Conservation (phyloP, 495 filamentous ascomycete genomes). For the Bombardia bombarda region DNA sequence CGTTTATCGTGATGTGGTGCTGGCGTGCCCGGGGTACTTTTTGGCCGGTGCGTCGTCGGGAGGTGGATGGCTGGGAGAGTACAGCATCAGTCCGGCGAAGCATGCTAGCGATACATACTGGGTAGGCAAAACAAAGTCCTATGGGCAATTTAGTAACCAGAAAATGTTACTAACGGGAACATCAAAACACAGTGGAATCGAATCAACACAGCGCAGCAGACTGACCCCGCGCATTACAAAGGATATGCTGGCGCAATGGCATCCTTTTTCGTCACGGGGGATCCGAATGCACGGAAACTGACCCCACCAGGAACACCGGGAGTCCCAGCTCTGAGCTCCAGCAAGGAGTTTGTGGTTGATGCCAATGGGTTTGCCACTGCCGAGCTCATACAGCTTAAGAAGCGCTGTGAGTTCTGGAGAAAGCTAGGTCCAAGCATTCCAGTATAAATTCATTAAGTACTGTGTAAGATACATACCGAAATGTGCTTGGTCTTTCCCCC, state of each 20-base stretch:
- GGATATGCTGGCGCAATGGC: constrained; percentile 54
- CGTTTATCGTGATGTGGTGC: constrained; percentile 50
- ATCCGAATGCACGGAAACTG: constrained; percentile 51
- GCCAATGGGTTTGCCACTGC: constrained; percentile 34
- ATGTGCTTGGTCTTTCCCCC: no score
- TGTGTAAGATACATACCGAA: not conserved
- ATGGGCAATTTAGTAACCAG: not conserved
- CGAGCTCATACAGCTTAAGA: constrained; percentile 27
- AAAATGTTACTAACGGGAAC: no score
- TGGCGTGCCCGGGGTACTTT: constrained; percentile 54
- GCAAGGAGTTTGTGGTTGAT: constrained; percentile 44
- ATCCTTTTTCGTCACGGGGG: constrained; percentile 50
- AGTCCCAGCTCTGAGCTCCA: constrained; percentile 35
- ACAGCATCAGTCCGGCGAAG: constrained; percentile 49
- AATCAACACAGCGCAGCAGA: constrained; percentile 45
- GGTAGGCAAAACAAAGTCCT: constrained; percentile 23
- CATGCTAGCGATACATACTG: constrained; percentile 53
- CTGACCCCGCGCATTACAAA: constrained; percentile 44
- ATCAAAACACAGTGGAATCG: constrained; percentile 44
- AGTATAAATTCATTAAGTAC: constrained; percentile 1
- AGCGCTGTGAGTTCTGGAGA: constrained; percentile 49
- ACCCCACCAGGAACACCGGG: constrained; percentile 35
- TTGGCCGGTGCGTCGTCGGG: constrained; percentile 24
- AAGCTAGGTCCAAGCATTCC: constrained; percentile 18
- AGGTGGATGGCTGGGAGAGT: constrained; percentile 45